Base-by-base conservation (phyloP, 164 flowering plant genomes). In the Hamamelis virginiana region DNA sequence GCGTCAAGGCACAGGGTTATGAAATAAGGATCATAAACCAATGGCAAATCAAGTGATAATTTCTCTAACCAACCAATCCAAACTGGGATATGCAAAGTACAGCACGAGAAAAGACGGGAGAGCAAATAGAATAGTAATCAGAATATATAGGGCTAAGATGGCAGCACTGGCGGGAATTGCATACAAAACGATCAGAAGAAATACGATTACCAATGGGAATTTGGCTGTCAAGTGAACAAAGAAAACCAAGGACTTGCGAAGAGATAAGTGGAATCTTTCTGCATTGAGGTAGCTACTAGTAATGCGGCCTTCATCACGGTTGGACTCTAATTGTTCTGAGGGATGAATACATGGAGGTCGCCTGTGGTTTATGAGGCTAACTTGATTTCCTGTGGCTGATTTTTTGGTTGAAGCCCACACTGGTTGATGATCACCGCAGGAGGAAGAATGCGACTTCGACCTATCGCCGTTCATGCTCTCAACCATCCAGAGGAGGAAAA, bases 401-500 rank as follows among this genome's bases (percentile, higher is more conserved):
- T 59, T 50, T 41, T 55, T 48, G 27, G 57, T 26, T 26, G 18
- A 33, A 50, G 71, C 28, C 9, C 27, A 59, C 41, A 59, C 26
- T 23, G 48, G 61, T 38, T 66, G 70, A 45, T 60, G 33, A 53
- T 48, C 70, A 25, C 55, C 66, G 50, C 69, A 48, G 21, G 15
- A 53, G 22, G 26, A 44, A 38, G 75, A 66, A 19, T 45, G 14
- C 43, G 73, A 70, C 25, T 72, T 66, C 19, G 64, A 60, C 53
- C 75, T 60, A 66, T 72, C 69, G 27, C 69, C 69, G 16, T 73
- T 73, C 53, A 67, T 44, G 62, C 68, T 68, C 53, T 68, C 76
- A 12, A 73, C 72, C 71, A 73, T 62, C 71, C 71, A 73, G 14
- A 73, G 63, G 58, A 73, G 72, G 44, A 73, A 73, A 38, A 67